phyloP scores from a whole-genome alignment of 345 rosid species.

The Barbarea vulgaris region DNA sequence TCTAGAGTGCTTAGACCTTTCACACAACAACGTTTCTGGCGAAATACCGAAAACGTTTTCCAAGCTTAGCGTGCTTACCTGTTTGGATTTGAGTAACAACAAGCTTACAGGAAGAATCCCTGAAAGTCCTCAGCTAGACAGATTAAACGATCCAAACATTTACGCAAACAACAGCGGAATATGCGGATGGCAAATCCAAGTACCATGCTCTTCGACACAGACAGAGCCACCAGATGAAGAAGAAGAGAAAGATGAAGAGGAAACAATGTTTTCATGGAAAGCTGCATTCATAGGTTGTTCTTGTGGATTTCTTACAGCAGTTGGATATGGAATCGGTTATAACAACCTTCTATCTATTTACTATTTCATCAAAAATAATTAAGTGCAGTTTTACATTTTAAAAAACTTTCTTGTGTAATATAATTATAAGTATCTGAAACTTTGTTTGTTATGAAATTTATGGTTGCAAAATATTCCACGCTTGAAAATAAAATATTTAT shows the following conservation, averaged over 20 bases:
- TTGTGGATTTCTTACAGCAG: conserved; percentile 17
- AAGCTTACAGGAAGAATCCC: conserved; percentile 44
- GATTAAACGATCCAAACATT: conserved; percentile 35
- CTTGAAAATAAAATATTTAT: too few relatives aligned
- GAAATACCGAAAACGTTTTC: conserved; percentile 42
- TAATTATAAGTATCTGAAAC: too few relatives aligned
- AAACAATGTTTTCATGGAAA: conserved; percentile 44
- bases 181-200: conserved; percentile 49
- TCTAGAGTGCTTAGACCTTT: conserved; percentile 48
- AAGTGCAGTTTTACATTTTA: too few relatives aligned
- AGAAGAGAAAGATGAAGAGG: too few relatives aligned
- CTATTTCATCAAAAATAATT: not conserved
- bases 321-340: too few relatives aligned
- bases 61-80: conserved; percentile 20
- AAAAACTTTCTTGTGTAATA: too few relatives aligned
- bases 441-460: too few relatives aligned
- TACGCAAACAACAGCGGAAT: conserved; percentile 45
- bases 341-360: too few relatives aligned
- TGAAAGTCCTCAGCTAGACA: conserved; percentile 46
- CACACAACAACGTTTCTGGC: conserved; percentile 40
- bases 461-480: too few relatives aligned
- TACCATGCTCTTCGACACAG: conserved; percentile 28
- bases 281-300: conserved; percentile 36
- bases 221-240: conserved; percentile 10
- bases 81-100: conserved; percentile 46